phyloP scores from a whole-genome alignment of 2,329 filamentous ascomycete genomes.

The Ceratocystis ficicola region DNA sequence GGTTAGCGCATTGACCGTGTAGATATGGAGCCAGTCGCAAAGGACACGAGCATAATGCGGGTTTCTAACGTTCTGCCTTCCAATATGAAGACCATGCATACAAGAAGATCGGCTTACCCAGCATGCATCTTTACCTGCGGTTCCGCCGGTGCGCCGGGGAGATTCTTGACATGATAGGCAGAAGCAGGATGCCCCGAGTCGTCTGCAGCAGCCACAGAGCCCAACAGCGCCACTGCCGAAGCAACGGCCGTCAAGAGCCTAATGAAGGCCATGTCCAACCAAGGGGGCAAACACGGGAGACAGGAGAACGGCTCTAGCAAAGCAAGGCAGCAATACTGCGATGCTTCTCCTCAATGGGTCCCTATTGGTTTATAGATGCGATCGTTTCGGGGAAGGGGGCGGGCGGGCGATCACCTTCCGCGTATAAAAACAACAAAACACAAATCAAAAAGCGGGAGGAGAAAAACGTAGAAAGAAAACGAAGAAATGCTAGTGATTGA shows the following conservation, averaged over 20 bases:
- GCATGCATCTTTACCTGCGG: slow-evolving; percentile 93
- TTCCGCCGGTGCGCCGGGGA: slow-evolving; percentile 69
- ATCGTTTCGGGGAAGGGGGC: background rate
- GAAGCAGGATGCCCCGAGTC: slow-evolving; percentile 25
- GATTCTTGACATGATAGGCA: slow-evolving; percentile 70
- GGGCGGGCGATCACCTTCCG: background rate
- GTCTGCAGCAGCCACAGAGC: slow-evolving; percentile 29
- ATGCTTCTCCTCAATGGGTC: background rate
- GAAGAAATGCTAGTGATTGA: background rate
- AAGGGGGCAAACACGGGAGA: too few species aligned
- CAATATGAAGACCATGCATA: background rate
- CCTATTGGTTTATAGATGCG: background rate
- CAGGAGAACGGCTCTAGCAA: background rate
- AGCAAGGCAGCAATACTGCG: too few species aligned
- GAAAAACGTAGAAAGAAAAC: background rate
- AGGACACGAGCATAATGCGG: background rate
- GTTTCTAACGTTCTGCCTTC: background rate
- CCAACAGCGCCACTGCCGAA: slow-evolving; percentile 23
- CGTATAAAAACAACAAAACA: background rate
- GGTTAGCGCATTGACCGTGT: background rate
- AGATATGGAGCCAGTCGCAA: background rate
- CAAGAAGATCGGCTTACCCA: slow-evolving; percentile 51
- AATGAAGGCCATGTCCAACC: slow-evolving; percentile 25
- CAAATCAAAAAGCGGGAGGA: background rate
- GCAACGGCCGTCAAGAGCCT: slow-evolving; percentile 14